Conservation (phyloP, 768 basidiomycete species). For the Leucocoprinus leucothites region DNA sequence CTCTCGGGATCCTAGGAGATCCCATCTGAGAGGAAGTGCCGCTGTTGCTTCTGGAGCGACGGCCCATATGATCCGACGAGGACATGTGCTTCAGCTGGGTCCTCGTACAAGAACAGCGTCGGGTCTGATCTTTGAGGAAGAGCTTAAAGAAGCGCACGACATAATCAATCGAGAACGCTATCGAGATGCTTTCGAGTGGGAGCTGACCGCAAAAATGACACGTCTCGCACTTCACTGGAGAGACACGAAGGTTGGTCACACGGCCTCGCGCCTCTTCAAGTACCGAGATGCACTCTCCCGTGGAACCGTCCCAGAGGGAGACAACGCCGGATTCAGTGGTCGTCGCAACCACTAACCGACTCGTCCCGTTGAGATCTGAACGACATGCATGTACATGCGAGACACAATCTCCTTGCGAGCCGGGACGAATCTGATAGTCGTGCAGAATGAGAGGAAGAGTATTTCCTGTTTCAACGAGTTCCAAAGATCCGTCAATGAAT, state of each 20-base stretch:
- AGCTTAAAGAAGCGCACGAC: constrained; percentile 64
- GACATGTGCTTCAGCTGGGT: constrained; percentile 42
- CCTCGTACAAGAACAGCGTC: constrained; percentile 66
- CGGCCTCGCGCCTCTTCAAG: constrained; percentile 58
- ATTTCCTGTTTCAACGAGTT: constrained; percentile 53
- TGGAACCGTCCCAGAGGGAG: constrained; percentile 74
- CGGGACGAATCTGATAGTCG: constrained; percentile 53
- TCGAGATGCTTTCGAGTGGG: constrained; percentile 59
- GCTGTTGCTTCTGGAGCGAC: constrained; percentile 65
- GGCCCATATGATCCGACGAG: constrained; percentile 45
- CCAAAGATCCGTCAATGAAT: constrained; percentile 63
- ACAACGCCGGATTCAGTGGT: constrained; percentile 66
- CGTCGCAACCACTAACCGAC: constrained; percentile 53
- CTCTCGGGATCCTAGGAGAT: constrained; percentile 47
- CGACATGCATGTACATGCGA: constrained; percentile 50
- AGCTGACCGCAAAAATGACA: constrained; percentile 74
- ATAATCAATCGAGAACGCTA: constrained; percentile 65
- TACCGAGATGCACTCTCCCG: constrained; percentile 58
- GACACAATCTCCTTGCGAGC: constrained; percentile 54
- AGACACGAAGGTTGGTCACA: constrained; percentile 60
- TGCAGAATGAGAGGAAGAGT: constrained; percentile 37
- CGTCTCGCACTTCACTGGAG: constrained; percentile 46
- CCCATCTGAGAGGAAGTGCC: constrained; percentile 37
- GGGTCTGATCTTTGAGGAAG: constrained; percentile 50
- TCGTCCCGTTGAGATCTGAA: constrained; percentile 46